Evolutionary conservation across 2,329 filamentous ascomycete species (phyloP).

Genomic region (Chaetomiaceae sp.): DNA sequence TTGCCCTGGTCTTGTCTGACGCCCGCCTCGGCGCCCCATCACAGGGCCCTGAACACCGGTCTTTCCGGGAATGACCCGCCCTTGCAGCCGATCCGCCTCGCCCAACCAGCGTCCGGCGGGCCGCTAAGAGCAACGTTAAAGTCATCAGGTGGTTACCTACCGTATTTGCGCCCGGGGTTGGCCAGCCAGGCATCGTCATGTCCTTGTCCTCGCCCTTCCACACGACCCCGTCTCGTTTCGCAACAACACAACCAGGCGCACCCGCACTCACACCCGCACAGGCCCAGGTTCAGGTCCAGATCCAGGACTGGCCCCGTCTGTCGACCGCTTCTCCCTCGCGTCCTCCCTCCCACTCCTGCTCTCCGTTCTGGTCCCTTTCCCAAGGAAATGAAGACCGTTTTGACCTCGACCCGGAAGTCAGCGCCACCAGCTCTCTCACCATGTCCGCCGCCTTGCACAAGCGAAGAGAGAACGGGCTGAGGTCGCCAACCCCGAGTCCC

Average conservation of each 20-base stretch:
- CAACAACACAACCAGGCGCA: constrained; percentile 27
- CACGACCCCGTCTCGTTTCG: constrained; percentile 37
- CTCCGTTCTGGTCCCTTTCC: constrained; percentile 14
- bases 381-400: constrained; percentile 31
- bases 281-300: no score
- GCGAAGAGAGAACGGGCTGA: constrained; percentile 26
- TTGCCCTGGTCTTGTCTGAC: no score
- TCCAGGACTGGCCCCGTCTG: neutral
- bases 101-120: constrained; percentile 10
- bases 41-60: neutral
- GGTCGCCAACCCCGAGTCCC: constrained; percentile 24
- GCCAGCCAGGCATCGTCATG: constrained; percentile 31
- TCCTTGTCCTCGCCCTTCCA: no score
- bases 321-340: constrained; percentile 15
- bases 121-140: no score
- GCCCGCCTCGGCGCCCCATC: neutral
- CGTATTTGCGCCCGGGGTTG: constrained; percentile 4
- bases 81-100: constrained; percentile 19
- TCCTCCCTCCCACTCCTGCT: constrained; percentile 16
- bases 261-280: no score
- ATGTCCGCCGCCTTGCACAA: constrained; percentile 28
- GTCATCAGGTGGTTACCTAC: no score
- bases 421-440: constrained; percentile 20
- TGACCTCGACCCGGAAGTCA: constrained; percentile 16
- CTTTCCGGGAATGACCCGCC: constrained; percentile 22